Evolutionary conservation across 306 rosid species (phyloP), one percentile per base, ranked within the genome.

Genomic region (Begonia loranthoides): DNA sequence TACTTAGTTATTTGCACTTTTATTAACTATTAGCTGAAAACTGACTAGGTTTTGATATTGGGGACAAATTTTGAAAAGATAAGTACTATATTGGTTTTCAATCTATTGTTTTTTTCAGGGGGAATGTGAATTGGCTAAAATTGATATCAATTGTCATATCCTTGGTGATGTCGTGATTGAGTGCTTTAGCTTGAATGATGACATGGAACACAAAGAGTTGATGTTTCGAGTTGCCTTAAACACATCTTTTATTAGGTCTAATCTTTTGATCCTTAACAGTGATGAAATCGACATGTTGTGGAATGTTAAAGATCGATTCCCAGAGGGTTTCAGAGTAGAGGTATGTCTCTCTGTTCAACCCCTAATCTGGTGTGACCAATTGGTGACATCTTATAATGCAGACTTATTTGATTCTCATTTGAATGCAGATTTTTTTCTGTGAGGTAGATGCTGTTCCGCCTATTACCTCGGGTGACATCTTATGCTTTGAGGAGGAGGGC

Each of bases 141-240:
- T 90, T 39, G 97, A 90, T 67, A 83, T 90, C 65, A 79, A 65
- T 70, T 78, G 94, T 66, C 87, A 72, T 65, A 78, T 85, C 70
- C 95, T 82, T 82, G 97, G 95, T 51, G 97, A 90, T 63, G 84
- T 90, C 24, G 87, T 90, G 68, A 65, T 90, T 21, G 97, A 90
- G 79, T 64, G 90, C 66, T 59, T 84, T 69, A 64, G 70, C 75
- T 68, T 79, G 78, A 69, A 66, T 63, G 69, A 66, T 51, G 86
- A 81, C 69, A 60, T 72, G 80, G 80, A 82, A 52, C 59, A 28
- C 43, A 92, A 90, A 63, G 67, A 59, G 68, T 80, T 82, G 94
- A 82, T 90, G 81, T 90, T 90, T 67, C 78, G 90, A 28, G 73
- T 78, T 54, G 76, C 80, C 90, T 82, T 89, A 69, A 85, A 90